Conservation (phyloP, 2,329 filamentous ascomycete genomes). For the Sporothrix curviconia region DNA sequence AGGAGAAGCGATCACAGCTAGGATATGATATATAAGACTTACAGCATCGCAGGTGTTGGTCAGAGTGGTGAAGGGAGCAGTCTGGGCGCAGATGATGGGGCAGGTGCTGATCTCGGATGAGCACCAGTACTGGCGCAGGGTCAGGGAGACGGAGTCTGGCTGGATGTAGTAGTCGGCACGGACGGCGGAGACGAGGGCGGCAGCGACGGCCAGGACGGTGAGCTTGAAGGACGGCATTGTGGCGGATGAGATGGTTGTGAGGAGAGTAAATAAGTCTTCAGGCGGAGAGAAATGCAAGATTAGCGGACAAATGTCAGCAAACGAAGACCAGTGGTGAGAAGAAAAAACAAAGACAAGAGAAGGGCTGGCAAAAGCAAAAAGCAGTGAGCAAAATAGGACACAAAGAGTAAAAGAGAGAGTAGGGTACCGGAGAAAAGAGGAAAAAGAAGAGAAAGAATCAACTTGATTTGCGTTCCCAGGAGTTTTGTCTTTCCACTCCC, state of each 20-base stretch:
- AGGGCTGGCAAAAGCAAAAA: background rate
- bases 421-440: background rate
- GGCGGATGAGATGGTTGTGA: background rate
- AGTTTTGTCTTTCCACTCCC: background rate
- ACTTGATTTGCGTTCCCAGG: background rate
- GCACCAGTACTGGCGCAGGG: conserved; percentile 57
- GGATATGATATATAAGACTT: conserved; percentile 24
- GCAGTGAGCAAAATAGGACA: background rate
- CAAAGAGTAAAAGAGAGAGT: background rate
- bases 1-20: background rate
- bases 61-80: conserved; percentile 42
- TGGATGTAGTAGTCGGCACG: conserved; percentile 56
- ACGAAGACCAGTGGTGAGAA: too few species aligned
- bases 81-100: conserved; percentile 65
- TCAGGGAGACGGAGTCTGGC: conserved; percentile 50
- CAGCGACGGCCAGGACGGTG: conserved; percentile 47
- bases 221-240: conserved; percentile 51
- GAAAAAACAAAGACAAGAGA: background rate
- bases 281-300: too few species aligned
- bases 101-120: conserved; percentile 54
- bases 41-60: conserved; percentile 64
- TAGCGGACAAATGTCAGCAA: too few species aligned
- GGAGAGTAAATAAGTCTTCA: background rate
- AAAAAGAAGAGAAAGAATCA: background rate
- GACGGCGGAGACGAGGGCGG: conserved; percentile 45